phyloP scores from a whole-genome alignment of 257 asterid species.

The Plectranthus barbatus region DNA sequence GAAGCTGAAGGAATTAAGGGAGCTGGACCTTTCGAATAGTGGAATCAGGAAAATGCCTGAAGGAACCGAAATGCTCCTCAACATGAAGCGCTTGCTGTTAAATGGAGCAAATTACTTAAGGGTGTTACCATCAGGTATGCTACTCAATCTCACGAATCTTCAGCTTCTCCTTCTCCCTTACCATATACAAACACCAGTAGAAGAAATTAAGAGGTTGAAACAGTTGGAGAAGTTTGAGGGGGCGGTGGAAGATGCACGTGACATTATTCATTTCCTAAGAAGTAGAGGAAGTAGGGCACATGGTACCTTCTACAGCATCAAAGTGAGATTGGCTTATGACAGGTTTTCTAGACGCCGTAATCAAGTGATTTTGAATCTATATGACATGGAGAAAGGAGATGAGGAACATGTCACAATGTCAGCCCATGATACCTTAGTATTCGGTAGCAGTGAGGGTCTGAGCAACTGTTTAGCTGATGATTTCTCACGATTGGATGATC shows the following conservation, averaged over 20 bases:
- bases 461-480: conserved; percentile 10
- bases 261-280: not conserved
- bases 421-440: not conserved
- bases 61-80: not conserved
- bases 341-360: not conserved
- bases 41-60: not conserved
- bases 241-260: not conserved
- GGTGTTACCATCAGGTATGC: not conserved
- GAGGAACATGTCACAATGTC: not conserved
- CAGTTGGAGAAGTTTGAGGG: not conserved
- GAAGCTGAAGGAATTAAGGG: conserved; percentile 3
- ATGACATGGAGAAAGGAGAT: not conserved
- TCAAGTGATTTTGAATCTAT: not conserved
- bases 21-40: conserved; percentile 2
- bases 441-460: not conserved
- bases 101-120: not conserved
- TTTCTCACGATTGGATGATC: not conserved
- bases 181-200: not conserved
- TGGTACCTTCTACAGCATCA: not conserved
- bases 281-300: not conserved
- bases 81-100: not conserved
- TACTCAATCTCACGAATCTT: not conserved
- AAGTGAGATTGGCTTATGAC: not conserved
- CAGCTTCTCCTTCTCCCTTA: not conserved
- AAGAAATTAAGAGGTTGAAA: not conserved